Base-by-base conservation (phyloP, 2,329 filamentous ascomycete genomes). In the Aspergillus pseudoglaucus region DNA sequence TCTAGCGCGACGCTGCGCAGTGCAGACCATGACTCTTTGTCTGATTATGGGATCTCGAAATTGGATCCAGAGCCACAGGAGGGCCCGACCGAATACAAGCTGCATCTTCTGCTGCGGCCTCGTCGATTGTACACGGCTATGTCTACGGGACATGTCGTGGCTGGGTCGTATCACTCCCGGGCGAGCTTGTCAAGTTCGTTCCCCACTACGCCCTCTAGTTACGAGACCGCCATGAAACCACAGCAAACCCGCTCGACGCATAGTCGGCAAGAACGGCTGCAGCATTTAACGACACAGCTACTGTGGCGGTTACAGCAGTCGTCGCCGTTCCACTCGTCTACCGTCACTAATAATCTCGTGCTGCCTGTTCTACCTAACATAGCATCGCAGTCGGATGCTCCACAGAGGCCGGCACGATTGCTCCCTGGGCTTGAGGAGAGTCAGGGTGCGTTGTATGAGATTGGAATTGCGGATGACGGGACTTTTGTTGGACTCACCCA, bases 291-390 rank as follows among this genome's bases (percentile, higher is more conserved):
- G 0, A 98, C 93, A 0, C 93, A 98, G 67, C 76, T 98, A 20
- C 74, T 98, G 6, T 98, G 93, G 93, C 81, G 93, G 43, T 70
- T 98, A 48, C 90, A 97, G 64, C 93, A 98, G 65, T 96, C 91
- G 1, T 95, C 88, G 7, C 88, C 90, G 0, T 88, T 94, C 65
- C 90, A 96, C 69, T 83, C 87, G 1, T 87, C 87, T 6, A 87
- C 87, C 20, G 85, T 85, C 4, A 83, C 82, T 23, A 84, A 88
- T 48, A 84, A 88, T 49, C 75, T 89, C 14, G 81, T 90, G 8
- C 72, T 95, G 22, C 90, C 90, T 0, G 79, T 82, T 50, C 71
- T 95, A 3, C 88, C 88, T 0, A 83, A 90, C 47, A 69, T 68
- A 46, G 75, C 77, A 7, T 64, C 73, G 6, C 81, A 83, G 52